Evolutionary conservation across 345 rosid species (phyloP).

Genomic region (Gossypium raimondii): DNA sequence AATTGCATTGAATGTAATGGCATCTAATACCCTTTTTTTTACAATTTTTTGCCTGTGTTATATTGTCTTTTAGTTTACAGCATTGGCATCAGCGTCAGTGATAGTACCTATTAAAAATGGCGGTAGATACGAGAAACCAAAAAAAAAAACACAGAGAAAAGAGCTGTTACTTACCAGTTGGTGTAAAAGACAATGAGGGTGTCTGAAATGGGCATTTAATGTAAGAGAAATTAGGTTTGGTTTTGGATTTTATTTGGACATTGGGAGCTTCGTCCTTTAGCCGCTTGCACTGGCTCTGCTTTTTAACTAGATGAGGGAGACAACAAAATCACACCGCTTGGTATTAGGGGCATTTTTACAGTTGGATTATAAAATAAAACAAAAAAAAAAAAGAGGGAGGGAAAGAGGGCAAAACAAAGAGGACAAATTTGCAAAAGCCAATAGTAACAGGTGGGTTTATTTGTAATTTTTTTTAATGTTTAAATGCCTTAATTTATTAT

Average conservation of each 20-base stretch:
- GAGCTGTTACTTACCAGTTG: neutral
- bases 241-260: neutral
- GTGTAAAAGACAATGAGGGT: neutral
- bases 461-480: too few species aligned
- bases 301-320: too few species aligned
- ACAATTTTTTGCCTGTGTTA: neutral
- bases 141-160: neutral
- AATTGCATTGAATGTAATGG: constrained; percentile 12
- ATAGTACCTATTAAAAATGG: constrained; percentile 20
- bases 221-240: neutral
- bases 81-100: constrained; percentile 17
- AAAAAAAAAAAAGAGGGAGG: too few species aligned
- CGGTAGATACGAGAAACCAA: constrained; percentile 28
- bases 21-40: neutral
- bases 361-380: too few species aligned
- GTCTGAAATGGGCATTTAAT: neutral
- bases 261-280: neutral
- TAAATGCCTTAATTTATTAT: too few species aligned
- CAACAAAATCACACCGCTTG: too few species aligned
- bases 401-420: too few species aligned
- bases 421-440: too few species aligned
- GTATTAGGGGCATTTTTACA: too few species aligned
- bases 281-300: too few species aligned
- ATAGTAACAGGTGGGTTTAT: too few species aligned
- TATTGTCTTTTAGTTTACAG: constrained; percentile 37